These are phyloP conservation scores for Ricinus communis DNA, from an alignment of 345 rosid species.

Conservation along the genomic window DNA sequence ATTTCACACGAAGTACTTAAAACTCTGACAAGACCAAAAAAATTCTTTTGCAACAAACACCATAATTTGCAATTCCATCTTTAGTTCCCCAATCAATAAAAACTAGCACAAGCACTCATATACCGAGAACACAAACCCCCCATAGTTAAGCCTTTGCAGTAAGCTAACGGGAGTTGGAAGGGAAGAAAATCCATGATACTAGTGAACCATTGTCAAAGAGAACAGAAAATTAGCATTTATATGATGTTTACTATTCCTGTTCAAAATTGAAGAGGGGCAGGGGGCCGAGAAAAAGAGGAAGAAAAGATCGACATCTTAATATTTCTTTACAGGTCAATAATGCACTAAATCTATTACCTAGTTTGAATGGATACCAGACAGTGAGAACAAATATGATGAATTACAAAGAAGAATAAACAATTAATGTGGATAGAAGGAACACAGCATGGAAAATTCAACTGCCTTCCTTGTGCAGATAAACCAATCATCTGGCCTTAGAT, in stretches of 20 bases:
- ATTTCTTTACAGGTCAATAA: conserved; percentile 28
- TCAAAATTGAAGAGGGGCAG: not conserved
- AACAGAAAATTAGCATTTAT: conserved; percentile 14
- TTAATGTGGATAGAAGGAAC: conserved; percentile 33
- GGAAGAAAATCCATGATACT: not conserved
- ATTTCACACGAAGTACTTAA: too few species aligned
- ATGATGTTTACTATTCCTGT: conserved; percentile 10
- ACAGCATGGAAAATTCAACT: conserved; percentile 28
- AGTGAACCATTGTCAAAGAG: conserved; percentile 23
- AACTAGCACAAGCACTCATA: not conserved
- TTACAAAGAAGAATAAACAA: conserved; percentile 36
- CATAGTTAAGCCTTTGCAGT: too few species aligned
- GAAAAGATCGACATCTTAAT: not conserved
- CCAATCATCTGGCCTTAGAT: conserved; percentile 18
- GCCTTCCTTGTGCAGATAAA: conserved; percentile 17
- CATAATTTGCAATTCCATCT: too few species aligned
- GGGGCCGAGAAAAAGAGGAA: not conserved
- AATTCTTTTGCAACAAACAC: too few species aligned
- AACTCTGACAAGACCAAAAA: too few species aligned
- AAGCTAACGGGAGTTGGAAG: too few species aligned
- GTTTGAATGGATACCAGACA: conserved; percentile 16
- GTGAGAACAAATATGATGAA: conserved; percentile 45
- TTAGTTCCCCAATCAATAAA: not conserved
- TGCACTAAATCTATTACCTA: conserved; percentile 24
- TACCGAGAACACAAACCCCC: not conserved